Conservation (phyloP, 2,329 filamentous ascomycete genomes). For the Talaromyces atroroseus region DNA sequence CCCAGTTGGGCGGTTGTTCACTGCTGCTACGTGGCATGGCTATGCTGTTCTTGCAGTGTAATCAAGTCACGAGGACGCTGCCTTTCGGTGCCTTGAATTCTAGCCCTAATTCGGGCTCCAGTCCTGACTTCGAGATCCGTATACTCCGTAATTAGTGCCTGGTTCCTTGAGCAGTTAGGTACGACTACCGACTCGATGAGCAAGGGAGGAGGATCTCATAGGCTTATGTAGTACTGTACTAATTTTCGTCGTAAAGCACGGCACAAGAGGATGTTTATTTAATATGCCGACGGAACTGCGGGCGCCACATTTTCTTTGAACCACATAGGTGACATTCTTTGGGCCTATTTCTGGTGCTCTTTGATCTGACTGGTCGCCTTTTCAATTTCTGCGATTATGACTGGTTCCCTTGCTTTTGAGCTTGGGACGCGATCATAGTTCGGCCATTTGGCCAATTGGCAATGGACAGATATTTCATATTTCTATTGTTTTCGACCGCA, state of each 20-base stretch:
- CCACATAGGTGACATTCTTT: background rate
- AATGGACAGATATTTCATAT: background rate
- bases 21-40: background rate
- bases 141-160: no score
- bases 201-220: no score
- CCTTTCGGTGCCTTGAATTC: no score
- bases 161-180: no score
- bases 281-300: background rate
- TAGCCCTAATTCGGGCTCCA: background rate
- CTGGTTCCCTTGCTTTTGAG: background rate
- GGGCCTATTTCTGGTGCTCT: background rate
- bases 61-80: background rate
- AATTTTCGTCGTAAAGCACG: no score
- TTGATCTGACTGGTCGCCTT: slow-evolving; percentile 9
- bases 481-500: no score
- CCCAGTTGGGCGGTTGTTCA: background rate
- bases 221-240: no score
- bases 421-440: no score
- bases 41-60: background rate
- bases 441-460: background rate
- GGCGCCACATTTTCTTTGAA: background rate
- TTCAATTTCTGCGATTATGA: slow-evolving; percentile 8
- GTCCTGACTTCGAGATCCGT: no score
- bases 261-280: background rate
- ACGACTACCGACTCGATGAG: no score